Percentiles rank a stretch among this genome's conserved stretches.
These are phyloP conservation scores for Cerioporus squamosus DNA, from an alignment of 1,284 basidiomycete genomes.

Conservation along the genomic window DNA sequence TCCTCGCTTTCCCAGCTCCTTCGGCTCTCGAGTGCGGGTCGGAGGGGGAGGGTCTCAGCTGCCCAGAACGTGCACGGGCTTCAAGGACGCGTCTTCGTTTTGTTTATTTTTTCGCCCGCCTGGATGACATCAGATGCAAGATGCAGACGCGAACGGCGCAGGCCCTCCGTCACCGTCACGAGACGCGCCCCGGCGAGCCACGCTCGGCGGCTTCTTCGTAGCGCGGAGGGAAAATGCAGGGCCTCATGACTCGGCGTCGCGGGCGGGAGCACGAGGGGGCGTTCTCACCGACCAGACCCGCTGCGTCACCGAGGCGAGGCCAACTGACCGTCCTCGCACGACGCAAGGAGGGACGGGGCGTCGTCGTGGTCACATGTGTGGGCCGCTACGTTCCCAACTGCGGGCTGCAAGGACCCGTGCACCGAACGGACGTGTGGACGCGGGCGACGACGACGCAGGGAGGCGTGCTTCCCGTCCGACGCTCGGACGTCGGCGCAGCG, in stretches of 20 bases:
- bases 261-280: not conserved
- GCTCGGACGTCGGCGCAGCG: conserved; percentile 6
- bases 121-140: conserved; percentile 17
- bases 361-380: conserved; percentile 16
- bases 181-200: conserved; percentile 8
- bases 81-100: not conserved
- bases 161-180: conserved; percentile 8
- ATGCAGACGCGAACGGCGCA: not conserved
- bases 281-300: conserved; percentile 11
- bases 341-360: not conserved
- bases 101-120: not conserved
- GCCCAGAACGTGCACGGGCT: not conserved
- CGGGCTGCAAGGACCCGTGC: no score
- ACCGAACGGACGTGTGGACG: no score
- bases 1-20: no score
- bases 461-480: conserved; percentile 2
- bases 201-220: conserved; percentile 13
- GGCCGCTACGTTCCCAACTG: no score
- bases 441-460: not conserved
- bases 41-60: not conserved
- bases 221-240: conserved; percentile 13
- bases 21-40: no score
- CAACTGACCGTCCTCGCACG: no score
- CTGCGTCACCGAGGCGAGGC: not conserved
- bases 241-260: conserved; percentile 15